Evolutionary conservation across 768 basidiomycete species (phyloP), one percentile per base, ranked within the genome.

Genomic region (Scleroderma citrinum): DNA sequence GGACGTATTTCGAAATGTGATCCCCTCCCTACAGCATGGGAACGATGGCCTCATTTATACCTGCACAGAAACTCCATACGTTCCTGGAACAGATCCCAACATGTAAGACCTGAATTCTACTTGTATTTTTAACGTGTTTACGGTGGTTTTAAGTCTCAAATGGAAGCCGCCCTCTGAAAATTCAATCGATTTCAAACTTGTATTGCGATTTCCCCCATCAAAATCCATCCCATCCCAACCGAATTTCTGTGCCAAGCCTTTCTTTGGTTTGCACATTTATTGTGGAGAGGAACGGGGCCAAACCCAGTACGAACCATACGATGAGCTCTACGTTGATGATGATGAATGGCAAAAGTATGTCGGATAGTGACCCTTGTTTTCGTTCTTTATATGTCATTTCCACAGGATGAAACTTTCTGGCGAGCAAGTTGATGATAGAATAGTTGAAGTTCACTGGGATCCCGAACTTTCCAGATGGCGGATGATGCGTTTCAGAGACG

Each of bases 81-180:
- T 74, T 10, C 57, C 81, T 1, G 92, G 89, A 21, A 98, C 96
- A 11, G 96, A 99, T 62, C 63, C 69, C 3, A 88, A 89, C 54
- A 92, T 98, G 95, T 96, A 52, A 58, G 83, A 69, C 11, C 19
- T n/a, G 38, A 29, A 17, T 46, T 17, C 31, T 20, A 50, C 42
- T 3, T 20, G 14, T 17, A 20, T 44, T 4, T 10, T 23, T 44
- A 31, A 40, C 21, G 26, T 16, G 26, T 34, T 57, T 45, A 48
- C 31, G 30, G 52, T 53, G 11, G 29, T 20, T 55, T 41, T 16
- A 30, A 98, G 95, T 54, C 67, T 99, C 61, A 99, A 99, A 68
- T 99, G 96, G 96, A 99, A 99, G 67, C 93, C 94, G 1, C 93
- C 96, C 0, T 89, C 87, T 2, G 95, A 98, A 63, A 99, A 99